Evolutionary conservation across 495 filamentous ascomycete genomes (phyloP).

Genomic region (Penicillium paxilli): DNA sequence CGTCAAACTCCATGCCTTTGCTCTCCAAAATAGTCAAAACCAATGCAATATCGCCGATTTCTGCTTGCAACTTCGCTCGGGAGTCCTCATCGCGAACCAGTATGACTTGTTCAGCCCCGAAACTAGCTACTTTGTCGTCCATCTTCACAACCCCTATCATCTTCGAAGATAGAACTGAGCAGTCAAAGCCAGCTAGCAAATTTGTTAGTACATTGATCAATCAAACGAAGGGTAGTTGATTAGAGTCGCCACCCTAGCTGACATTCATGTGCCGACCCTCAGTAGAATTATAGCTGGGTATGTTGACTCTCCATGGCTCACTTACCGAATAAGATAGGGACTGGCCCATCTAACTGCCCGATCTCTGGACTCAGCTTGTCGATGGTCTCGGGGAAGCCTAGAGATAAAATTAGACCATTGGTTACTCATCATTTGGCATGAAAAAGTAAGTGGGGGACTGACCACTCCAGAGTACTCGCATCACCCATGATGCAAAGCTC

Average conservation of each 20-base stretch:
- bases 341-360: constrained; percentile 36
- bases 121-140: constrained; percentile 30
- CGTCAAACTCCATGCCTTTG: constrained; percentile 52
- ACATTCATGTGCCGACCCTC: too few species aligned
- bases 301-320: neutral
- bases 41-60: constrained; percentile 32
- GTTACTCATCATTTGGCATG: neutral
- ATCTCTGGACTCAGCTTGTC: constrained; percentile 43
- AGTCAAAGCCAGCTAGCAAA: constrained; percentile 29
- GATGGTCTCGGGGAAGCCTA: constrained; percentile 39
- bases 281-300: neutral
- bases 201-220: too few species aligned
- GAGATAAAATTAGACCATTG: neutral
- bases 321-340: constrained; percentile 37
- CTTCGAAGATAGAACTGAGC: constrained; percentile 22
- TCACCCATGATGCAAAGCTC: constrained; percentile 38
- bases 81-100: constrained; percentile 37
- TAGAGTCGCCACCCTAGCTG: too few species aligned
- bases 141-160: constrained; percentile 24
- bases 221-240: too few species aligned
- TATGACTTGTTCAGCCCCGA: constrained; percentile 47
- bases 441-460: too few species aligned
- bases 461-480: constrained; percentile 26
- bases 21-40: constrained; percentile 43
- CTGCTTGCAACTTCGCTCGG: constrained; percentile 26